Conservation (phyloP, 768 basidiomycete species). For the Pleurotus ostreatus region DNA sequence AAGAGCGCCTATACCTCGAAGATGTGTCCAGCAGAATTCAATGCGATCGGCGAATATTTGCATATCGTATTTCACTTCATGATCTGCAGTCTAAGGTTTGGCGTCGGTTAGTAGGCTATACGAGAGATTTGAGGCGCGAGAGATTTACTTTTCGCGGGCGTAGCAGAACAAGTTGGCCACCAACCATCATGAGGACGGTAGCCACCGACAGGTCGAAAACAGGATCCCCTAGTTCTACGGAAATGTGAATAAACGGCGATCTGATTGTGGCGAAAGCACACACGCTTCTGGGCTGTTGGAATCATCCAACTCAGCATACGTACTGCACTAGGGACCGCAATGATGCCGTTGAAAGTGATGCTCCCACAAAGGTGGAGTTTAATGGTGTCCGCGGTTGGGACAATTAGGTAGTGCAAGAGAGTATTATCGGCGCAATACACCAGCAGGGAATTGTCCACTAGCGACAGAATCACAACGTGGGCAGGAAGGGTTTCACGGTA, state of each 20-base stretch:
- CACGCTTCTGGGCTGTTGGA: conserved; percentile 88
- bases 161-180: conserved; percentile 84
- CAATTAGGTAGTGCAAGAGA: conserved; percentile 86
- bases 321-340: conserved; percentile 78
- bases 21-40: conserved; percentile 98
- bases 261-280: conserved; percentile 20
- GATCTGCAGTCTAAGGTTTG: conserved; percentile 58
- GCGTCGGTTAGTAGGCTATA: not conserved
- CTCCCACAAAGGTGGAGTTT: conserved; percentile 89
- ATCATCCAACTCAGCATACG: conserved; percentile 97
- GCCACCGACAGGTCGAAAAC: conserved; percentile 89
- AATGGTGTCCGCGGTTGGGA: conserved; percentile 79
- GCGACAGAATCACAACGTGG: conserved; percentile 80
- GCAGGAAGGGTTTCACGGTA: conserved; percentile 74
- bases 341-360: conserved; percentile 90
- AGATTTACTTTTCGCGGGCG: conserved; percentile 78
- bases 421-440: conserved; percentile 96
- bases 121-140: not conserved
- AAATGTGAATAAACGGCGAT: conserved; percentile 5
- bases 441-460: conserved; percentile 92
- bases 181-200: conserved; percentile 93
- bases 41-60: conserved; percentile 96
- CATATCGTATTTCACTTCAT: conserved; percentile 96
- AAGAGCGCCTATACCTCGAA: conserved; percentile 86
- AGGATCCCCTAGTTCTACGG: conserved; percentile 87